Evolutionary conservation across 1,139 yeast species (phyloP), one percentile per base, ranked within the genome.

Genomic region (Taiozyma sp.): DNA sequence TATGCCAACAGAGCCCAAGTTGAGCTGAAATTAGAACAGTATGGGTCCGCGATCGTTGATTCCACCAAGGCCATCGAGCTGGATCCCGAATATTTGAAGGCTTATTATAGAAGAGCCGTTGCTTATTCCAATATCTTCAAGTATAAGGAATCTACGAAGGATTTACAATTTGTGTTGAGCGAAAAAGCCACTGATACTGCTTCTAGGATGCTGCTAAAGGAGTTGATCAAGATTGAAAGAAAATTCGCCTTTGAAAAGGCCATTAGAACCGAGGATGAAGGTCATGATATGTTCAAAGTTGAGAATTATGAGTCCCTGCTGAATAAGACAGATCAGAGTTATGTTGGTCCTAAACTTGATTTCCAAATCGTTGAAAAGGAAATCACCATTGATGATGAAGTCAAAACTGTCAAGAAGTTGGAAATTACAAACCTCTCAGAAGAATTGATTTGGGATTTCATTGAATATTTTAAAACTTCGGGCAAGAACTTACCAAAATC

Each of bases 1-100:
- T 88, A 73, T 66, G 84, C 97, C 32, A 93, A 93, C 70, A 75
- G 97, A 57, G 97, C 99, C 0, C 96, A 90, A 57, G 96, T 90
- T 1, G 85, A 91, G 59, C 82, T 92, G 65, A 88, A 89, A 65
- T 70, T 84, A 51, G 99, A 93, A 65, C 85, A 84, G 61, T 92
- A 87, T 67, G 98, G 97, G 2, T 75, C 81, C 47, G 96, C 97
- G 1, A 79, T 92, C 5, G 73, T 70, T 19, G 97, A 92, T 66
- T 86, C 96, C 60, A 79, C 84, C 41, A 70, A 71, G 46, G 92
- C 98, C 1, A 74, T 93, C 47, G 77, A 75, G 47, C 65, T 85
- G 13, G 91, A 93, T 64, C 79, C 85, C 1, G 66, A 73, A 43
- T 87, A 88, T 64, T 71, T 83, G 47, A 93, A 93, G 68, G 93